phyloP scores from a whole-genome alignment of 2,329 filamentous ascomycete genomes.

The Calonectria naviculata region DNA sequence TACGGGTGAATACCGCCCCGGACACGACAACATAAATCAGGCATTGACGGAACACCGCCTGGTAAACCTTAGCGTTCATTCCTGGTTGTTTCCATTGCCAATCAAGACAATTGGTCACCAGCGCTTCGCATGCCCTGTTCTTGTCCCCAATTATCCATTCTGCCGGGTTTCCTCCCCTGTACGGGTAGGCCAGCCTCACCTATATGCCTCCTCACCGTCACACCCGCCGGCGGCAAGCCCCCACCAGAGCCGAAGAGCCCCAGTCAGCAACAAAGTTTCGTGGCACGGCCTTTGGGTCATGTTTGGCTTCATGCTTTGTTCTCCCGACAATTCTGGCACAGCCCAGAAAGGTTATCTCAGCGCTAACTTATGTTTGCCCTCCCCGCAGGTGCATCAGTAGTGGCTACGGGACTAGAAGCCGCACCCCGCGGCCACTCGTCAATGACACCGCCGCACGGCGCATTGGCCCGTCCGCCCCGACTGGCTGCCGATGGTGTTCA shows the following conservation, averaged over 20 bases:
- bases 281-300: constrained; percentile 18
- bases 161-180: constrained; percentile 24
- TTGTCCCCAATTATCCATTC: constrained; percentile 36
- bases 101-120: constrained; percentile 24
- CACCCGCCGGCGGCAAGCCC: constrained; percentile 39
- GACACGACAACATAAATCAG: constrained; percentile 6
- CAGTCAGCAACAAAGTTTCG: constrained; percentile 16
- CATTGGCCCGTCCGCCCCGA: constrained; percentile 23
- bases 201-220: constrained; percentile 18
- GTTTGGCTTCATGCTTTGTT: constrained; percentile 19
- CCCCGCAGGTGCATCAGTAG: constrained; percentile 4
- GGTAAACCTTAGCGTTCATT: constrained; percentile 29
- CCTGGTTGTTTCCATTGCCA: constrained; percentile 26
- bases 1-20: neutral
- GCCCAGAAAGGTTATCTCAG: constrained; percentile 31
- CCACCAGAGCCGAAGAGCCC: constrained; percentile 17
- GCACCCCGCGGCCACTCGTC: constrained; percentile 22
- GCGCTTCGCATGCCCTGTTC: constrained; percentile 23
- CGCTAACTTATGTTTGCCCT: constrained; percentile 26
- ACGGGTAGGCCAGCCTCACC: constrained; percentile 10
- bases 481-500: constrained; percentile 25
- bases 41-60: constrained; percentile 28
- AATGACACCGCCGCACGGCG: constrained; percentile 28
- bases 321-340: constrained; percentile 25
- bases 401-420: constrained; percentile 16